Conservation (phyloP, 2,329 filamentous ascomycete genomes). For the Neonectria punicea region DNA sequence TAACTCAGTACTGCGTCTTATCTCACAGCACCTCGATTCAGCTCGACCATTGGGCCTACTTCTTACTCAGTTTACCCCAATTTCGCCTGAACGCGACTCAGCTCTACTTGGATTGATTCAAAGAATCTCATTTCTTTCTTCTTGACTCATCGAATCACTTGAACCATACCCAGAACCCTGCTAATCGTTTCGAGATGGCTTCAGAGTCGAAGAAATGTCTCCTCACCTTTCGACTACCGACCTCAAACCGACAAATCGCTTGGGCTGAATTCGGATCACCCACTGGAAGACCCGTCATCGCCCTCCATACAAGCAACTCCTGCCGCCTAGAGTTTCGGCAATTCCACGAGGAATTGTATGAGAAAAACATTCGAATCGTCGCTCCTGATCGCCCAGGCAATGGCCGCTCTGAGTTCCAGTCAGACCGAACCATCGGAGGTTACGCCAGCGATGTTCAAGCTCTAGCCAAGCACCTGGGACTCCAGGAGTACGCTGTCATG, state of each 20-base stretch:
- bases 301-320: conserved; percentile 21
- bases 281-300: conserved; percentile 12
- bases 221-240: conserved; percentile 13
- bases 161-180: not conserved
- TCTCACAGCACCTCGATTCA: not conserved
- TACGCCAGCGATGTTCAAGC: conserved; percentile 18
- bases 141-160: not conserved
- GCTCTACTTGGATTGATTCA: not conserved
- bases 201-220: not conserved
- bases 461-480: conserved; percentile 15
- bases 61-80: not conserved
- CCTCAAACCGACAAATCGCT: conserved; percentile 23
- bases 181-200: conserved; percentile 9
- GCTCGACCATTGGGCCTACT: not conserved
- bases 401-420: conserved; percentile 17
- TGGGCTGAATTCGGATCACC: conserved; percentile 26
- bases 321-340: conserved; percentile 21
- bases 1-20: not conserved
- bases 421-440: conserved; percentile 13
- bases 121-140: not conserved
- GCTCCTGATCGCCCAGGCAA: conserved; percentile 22
- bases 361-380: conserved; percentile 16
- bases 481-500: conserved; percentile 15
- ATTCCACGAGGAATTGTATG: conserved; percentile 14
- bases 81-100: not conserved